Conservation (phyloP, 164 flowering plant genomes). For the Pachysandra terminalis region DNA sequence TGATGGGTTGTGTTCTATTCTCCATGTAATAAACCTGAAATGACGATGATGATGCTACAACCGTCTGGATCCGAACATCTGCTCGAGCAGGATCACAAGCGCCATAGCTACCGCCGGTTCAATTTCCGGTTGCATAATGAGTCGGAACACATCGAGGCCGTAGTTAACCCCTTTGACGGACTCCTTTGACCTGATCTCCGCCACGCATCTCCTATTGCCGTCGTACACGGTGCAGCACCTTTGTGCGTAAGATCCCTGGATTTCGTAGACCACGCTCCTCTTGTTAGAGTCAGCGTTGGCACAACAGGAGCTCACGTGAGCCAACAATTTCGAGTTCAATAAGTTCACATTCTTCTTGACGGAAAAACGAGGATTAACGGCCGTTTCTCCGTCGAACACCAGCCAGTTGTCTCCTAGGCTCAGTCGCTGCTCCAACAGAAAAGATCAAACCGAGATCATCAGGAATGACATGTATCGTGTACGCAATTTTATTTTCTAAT, state of each 20-base stretch:
- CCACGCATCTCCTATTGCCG: conserved; percentile 37
- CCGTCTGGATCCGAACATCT: conserved; percentile 56
- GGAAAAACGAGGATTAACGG: conserved; percentile 34
- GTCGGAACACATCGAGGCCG: conserved; percentile 67
- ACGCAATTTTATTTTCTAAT: too few species aligned
- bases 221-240: conserved; percentile 59
- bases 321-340: conserved; percentile 39
- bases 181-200: conserved; percentile 68
- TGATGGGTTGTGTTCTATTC: too few species aligned
- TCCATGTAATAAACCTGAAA: too few species aligned
- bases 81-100: conserved; percentile 66
- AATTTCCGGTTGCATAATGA: conserved; percentile 51
- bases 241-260: conserved; percentile 62
- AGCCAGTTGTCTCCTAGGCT: conserved; percentile 58
- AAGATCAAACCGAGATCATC: background rate
- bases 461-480: too few species aligned
- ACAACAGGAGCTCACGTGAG: conserved; percentile 28
- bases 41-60: background rate
- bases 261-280: conserved; percentile 27
- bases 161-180: conserved; percentile 45
- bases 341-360: conserved; percentile 46
- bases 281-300: background rate
- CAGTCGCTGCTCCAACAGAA: conserved; percentile 37
- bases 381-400: conserved; percentile 59
- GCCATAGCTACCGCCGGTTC: conserved; percentile 66